Base-by-base conservation (phyloP, 1,284 basidiomycete genomes). In the Ceratobasidium sp. region DNA sequence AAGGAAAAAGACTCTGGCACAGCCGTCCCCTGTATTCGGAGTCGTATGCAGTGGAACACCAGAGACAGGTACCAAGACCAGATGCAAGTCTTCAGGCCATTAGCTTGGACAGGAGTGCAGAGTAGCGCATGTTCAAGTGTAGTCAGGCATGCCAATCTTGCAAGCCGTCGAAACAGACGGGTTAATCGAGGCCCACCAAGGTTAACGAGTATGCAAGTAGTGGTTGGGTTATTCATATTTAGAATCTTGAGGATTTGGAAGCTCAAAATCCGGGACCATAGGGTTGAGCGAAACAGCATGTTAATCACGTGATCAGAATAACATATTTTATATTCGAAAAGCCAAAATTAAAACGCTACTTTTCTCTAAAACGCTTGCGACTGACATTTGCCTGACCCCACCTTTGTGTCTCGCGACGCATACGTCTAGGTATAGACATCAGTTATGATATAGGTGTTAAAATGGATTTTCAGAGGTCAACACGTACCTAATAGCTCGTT, bases 401-500 rank as follows among this genome's bases (percentile, higher is more conserved):
- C 13, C 73, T 31, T 56, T 75, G 73, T 1, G 73, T 75, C n/a
- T 75, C 73, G 47, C 73, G 73, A 15, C 73, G 73, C 73, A 75
- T 75, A 20, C 73, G 73, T 56, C 73, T 75, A 35, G 10, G 45
- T 13, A 37, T n/a, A 26, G n/a, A 10, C 39, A 28, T 63, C n/a
- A 39, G 23, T 5, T 13, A n/a, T 28, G 10, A 56, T 45, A 45
- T 35, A 45, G 6, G 6, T 61, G 20, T 23, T 33, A n/a, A 15
- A n/a, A 2, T 7, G n/a, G n/a, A 26, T 13, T 23, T 49, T 17
- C 13, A 8, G n/a, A 17, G 1, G 15, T 45, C 8, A 81, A 45
- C 45, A 86, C 87, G 80, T 83, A 87, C 86, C 90, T 84, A 77
- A 90, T 93, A 1, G 94, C 94, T 77, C 95, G 86, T 84, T 95